phyloP scores from a whole-genome alignment of 2,329 filamentous ascomycete species.

The Colletotrichum chrysophilum region DNA sequence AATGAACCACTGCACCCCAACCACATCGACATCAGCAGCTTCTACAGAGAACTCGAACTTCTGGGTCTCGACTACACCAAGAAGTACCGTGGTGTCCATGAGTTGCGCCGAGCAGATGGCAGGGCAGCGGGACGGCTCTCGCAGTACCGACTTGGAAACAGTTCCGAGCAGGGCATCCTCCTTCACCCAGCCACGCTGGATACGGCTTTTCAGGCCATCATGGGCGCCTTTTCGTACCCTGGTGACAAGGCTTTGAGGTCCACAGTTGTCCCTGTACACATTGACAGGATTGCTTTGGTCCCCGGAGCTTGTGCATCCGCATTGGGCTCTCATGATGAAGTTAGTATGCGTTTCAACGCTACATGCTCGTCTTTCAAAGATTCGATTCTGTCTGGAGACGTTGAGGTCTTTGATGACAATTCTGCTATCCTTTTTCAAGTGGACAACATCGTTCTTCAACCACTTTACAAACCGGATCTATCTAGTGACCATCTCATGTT shows the following conservation, averaged over 20 bases:
- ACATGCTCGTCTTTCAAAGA: background rate
- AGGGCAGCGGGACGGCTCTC: background rate
- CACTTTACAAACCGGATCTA: background rate
- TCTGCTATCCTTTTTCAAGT: background rate
- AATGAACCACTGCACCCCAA: background rate
- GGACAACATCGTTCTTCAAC: background rate
- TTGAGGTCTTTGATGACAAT: background rate
- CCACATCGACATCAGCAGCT: background rate
- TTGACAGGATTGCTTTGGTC: background rate
- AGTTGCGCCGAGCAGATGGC: background rate
- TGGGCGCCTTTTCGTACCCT: conserved; percentile 36
- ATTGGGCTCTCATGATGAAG: background rate
- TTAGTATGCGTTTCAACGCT: background rate
- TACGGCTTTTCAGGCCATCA: conserved; percentile 35
- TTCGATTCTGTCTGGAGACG: background rate
- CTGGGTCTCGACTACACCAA: background rate
- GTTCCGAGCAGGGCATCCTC: background rate
- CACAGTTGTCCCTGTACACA: background rate
- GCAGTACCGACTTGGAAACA: background rate
- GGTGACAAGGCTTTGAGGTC: background rate
- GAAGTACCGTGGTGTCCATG: background rate
- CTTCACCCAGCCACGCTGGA: conserved; percentile 40
- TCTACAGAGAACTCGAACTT: background rate
- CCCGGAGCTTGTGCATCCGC: background rate
- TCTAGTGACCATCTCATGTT: background rate